A percentile compares a stretch with the other conserved stretches of the same genome.
These are phyloP conservation scores for Pseudopediastrum boryanum DNA, from an alignment of 139 green algal genomes.

Conservation along the genomic window DNA sequence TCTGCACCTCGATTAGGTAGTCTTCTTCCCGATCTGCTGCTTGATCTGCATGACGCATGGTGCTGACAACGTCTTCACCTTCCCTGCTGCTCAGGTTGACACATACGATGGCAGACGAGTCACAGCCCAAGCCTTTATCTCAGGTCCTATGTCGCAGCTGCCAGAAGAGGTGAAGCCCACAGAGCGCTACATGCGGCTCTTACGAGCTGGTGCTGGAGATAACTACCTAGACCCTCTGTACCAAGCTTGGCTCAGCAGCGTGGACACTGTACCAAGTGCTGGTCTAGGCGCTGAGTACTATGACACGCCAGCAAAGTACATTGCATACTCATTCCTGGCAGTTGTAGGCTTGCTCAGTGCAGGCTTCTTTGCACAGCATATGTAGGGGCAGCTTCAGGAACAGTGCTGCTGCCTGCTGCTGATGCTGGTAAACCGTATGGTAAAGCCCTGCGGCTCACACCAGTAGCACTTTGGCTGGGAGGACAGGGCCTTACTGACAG, in stretches of 20 bases:
- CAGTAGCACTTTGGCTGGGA: too few species aligned
- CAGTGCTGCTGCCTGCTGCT: too few species aligned
- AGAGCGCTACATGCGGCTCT: constrained; percentile 44
- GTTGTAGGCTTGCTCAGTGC: constrained; percentile 27
- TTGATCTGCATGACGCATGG: too few species aligned
- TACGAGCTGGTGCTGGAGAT: constrained; percentile 51
- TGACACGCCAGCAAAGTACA: constrained; percentile 50
- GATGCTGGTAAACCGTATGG: too few species aligned
- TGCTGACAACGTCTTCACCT: background rate
- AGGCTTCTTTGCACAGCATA: constrained; percentile 43
- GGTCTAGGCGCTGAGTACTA: constrained; percentile 53
- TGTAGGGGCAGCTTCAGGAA: too few species aligned
- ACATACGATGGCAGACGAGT: constrained; percentile 49
- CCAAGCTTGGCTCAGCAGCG: constrained; percentile 40
- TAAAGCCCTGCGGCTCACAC: too few species aligned
- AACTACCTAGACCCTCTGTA: constrained; percentile 59
- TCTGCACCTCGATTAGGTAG: too few species aligned
- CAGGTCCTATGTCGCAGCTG: constrained; percentile 29
- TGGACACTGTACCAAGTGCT: constrained; percentile 18
- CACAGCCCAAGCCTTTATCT: constrained; percentile 43
- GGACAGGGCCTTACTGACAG: too few species aligned
- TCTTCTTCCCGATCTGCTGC: too few species aligned
- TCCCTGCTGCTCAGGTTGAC: constrained; percentile 42
- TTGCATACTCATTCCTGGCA: constrained; percentile 46
- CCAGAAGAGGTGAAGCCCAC: constrained; percentile 41